Conservation (phyloP, 2,329 filamentous ascomycete genomes). For the Verticillium nonalfalfae region DNA sequence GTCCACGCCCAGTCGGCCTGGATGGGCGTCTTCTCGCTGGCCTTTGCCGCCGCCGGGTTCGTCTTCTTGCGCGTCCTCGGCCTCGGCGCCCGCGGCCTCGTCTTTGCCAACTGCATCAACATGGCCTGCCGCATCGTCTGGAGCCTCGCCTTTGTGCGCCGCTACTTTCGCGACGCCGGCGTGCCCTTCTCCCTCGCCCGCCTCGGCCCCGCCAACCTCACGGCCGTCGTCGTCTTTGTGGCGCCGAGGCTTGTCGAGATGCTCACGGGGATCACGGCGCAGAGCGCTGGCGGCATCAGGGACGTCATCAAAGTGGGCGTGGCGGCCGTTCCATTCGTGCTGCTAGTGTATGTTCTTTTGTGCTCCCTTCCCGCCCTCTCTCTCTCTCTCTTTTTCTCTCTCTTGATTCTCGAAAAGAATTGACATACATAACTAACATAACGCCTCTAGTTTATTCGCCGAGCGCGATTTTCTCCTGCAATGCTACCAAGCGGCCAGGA, state of each 20-base stretch:
- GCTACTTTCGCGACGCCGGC: conserved; percentile 50
- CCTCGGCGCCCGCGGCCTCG: conserved; percentile 72
- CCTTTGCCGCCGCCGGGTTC: conserved; percentile 70
- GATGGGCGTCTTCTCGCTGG: conserved; percentile 77
- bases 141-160: conserved; percentile 66
- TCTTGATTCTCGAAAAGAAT: neutral
- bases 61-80: conserved; percentile 63
- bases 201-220: conserved; percentile 36
- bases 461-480: conserved; percentile 49
- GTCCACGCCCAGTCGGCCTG: conserved; percentile 72
- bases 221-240: conserved; percentile 35
- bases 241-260: conserved; percentile 33
- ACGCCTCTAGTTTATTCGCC: conserved; percentile 36
- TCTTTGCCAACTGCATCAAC: conserved; percentile 83
- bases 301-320: conserved; percentile 41
- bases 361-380: conserved; percentile 4
- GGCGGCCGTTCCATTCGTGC: conserved; percentile 44
- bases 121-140: conserved; percentile 81
- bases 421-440: conserved; percentile 17
- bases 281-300: conserved; percentile 13
- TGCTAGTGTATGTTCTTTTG: conserved; percentile 43
- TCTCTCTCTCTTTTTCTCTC: neutral
- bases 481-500: conserved; percentile 1
- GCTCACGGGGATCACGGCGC: conserved; percentile 5
- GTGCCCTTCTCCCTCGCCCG: conserved; percentile 30